Percentiles rank a stretch among this genome's conserved stretches.
Evolutionary conservation across 306 rosid genomes (phyloP).

Genomic region (Cicer yamashitae): DNA sequence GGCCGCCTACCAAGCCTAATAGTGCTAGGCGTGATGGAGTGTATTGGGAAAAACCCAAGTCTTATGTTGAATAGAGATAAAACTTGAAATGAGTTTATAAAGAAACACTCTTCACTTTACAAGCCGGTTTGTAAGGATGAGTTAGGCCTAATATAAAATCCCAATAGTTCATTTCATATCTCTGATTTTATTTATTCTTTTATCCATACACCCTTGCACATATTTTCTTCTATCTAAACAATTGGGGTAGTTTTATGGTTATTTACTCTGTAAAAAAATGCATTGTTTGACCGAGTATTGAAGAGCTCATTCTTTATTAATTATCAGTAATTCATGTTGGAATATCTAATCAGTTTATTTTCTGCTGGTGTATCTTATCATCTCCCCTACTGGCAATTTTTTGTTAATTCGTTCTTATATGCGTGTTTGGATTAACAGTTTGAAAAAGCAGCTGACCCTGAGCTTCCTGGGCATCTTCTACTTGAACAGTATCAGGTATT

Average conservation of each 20-base stretch:
- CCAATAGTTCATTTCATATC: background rate
- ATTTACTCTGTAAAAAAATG: conserved; percentile 12
- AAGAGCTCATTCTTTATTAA: conserved; percentile 29
- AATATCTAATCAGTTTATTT: conserved; percentile 29
- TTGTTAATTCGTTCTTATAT: conserved; percentile 45
- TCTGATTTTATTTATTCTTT: conserved; percentile 9
- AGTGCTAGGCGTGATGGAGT: no score
- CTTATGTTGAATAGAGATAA: no score
- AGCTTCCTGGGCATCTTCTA: conserved; percentile 95
- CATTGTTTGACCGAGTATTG: conserved; percentile 5
- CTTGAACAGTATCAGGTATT: conserved; percentile 95
- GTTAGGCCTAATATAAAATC: no score
- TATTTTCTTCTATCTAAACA: conserved; percentile 21
- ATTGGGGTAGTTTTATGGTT: background rate
- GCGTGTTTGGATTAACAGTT: conserved; percentile 67
- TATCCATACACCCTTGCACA: background rate
- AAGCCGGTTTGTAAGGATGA: no score
- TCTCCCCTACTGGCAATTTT: conserved; percentile 31
- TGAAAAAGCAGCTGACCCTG: conserved; percentile 79
- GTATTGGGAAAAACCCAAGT: no score
- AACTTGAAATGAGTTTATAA: no score
- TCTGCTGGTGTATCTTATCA: conserved; percentile 19
- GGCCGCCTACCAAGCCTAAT: no score
- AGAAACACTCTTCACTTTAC: no score
- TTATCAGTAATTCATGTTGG: conserved; percentile 23